phyloP scores from a whole-genome alignment of 2,329 filamentous ascomycete species.

The Xylariales sp. region DNA sequence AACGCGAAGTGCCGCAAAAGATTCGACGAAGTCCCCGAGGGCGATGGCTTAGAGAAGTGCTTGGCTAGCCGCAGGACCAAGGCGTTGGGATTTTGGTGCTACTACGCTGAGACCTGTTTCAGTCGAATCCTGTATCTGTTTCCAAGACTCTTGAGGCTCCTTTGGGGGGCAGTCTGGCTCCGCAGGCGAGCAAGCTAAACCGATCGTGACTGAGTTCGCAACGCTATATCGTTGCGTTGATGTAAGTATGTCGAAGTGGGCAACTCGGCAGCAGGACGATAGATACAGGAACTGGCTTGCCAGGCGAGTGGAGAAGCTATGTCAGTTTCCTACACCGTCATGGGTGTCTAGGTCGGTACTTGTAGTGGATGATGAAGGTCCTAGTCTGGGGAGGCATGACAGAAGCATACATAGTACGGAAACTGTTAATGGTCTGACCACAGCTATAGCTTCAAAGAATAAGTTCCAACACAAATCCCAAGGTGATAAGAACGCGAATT shows the following conservation, averaged over 20 bases:
- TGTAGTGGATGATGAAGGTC: constrained; percentile 33
- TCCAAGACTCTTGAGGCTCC: constrained; percentile 12
- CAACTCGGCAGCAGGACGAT: constrained; percentile 28
- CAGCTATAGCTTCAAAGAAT: constrained; percentile 38
- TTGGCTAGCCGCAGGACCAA: constrained; percentile 20
- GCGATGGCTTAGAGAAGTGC: constrained; percentile 8
- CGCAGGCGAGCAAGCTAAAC: constrained; percentile 11
- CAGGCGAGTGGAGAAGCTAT: constrained; percentile 38
- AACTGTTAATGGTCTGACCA: constrained; percentile 35
- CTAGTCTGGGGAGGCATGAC: constrained; percentile 35
- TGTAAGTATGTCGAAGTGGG: constrained; percentile 28
- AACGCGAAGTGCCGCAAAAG: constrained; percentile 11
- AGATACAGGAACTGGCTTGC: constrained; percentile 29
- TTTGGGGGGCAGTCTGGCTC: constrained; percentile 14
- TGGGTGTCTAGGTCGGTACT: constrained; percentile 38
- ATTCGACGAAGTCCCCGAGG: constrained; percentile 15
- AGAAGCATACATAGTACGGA: constrained; percentile 27
- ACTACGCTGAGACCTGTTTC: constrained; percentile 12
- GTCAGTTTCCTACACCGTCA: constrained; percentile 36
- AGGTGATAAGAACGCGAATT: constrained; percentile 36
- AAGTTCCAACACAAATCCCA: constrained; percentile 37
- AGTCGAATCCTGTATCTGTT: constrained; percentile 13
- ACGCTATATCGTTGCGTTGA: constrained; percentile 32
- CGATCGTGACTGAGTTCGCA: constrained; percentile 20
- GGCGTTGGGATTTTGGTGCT: constrained; percentile 14